Evolutionary conservation across 2,329 filamentous ascomycete species (phyloP).

Genomic region (Colletotrichum lupini): DNA sequence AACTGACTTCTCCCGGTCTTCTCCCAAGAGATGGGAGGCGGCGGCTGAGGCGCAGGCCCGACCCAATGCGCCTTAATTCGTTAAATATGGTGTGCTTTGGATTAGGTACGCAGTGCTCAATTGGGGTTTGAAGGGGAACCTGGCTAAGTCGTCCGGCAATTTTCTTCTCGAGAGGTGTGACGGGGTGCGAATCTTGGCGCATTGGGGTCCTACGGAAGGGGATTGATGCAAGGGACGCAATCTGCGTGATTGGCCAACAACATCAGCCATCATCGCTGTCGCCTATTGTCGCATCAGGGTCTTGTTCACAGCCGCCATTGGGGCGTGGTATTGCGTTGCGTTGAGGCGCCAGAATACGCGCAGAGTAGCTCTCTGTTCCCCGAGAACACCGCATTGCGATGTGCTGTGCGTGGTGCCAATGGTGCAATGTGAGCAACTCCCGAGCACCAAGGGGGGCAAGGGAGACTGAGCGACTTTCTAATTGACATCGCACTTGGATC

Average conservation of each 20-base stretch:
- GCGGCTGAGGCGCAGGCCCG: conserved; percentile 16
- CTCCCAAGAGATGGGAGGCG: not conserved
- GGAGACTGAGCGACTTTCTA: not conserved
- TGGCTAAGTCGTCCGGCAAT: conserved; percentile 17
- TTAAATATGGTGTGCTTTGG: not conserved
- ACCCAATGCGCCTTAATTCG: not conserved
- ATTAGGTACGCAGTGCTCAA: not conserved
- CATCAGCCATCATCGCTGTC: conserved; percentile 6
- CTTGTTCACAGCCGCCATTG: not conserved
- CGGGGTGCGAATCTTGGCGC: conserved; percentile 20
- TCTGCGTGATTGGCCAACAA: conserved; percentile 15
- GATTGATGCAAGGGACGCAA: conserved; percentile 30
- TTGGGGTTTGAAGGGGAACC: not conserved
- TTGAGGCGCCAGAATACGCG: not conserved
- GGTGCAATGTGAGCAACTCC: not conserved
- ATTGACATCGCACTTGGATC: not conserved
- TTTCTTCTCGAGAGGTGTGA: not conserved
- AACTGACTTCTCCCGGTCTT: not conserved
- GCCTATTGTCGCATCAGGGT: not conserved
- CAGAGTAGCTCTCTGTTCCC: not conserved
- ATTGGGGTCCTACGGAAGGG: conserved; percentile 24
- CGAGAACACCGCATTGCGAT: not conserved
- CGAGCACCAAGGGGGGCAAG: not conserved
- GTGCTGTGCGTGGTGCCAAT: no score
- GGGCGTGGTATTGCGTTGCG: not conserved